A percentile compares a stretch with the other conserved stretches of the same genome.
phyloP scores from a whole-genome alignment of 257 asterid species.

The Ophiorrhiza pumila region DNA sequence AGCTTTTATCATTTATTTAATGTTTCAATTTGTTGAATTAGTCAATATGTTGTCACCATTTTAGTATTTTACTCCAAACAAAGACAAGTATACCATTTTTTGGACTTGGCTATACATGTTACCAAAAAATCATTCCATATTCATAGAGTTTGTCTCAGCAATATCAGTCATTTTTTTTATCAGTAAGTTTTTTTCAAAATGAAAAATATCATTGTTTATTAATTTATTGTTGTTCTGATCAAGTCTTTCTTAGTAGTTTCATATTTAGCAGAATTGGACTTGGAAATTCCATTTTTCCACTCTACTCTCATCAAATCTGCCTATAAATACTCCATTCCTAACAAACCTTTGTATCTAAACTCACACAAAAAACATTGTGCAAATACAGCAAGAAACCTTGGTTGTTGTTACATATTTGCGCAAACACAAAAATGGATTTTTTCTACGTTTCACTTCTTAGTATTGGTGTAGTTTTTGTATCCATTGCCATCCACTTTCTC shows the following conservation, averaged over 20 bases:
- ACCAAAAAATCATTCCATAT: too few relatives aligned
- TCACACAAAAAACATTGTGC: neutral
- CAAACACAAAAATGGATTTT: conserved; percentile 3
- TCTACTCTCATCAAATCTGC: neutral
- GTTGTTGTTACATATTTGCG: neutral
- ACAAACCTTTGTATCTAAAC: neutral
- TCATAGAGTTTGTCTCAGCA: too few relatives aligned
- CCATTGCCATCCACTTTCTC: conserved; percentile 51
- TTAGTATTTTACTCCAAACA: too few relatives aligned
- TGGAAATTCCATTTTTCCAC: neutral
- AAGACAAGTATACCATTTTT: too few relatives aligned
- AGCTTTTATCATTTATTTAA: too few relatives aligned
- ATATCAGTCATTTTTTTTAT: too few relatives aligned
- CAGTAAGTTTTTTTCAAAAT: too few relatives aligned
- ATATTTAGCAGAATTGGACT: conserved; percentile 1
- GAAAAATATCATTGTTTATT: too few relatives aligned
- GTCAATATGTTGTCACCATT: too few relatives aligned
- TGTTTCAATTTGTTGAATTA: too few relatives aligned
- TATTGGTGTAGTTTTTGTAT: too few relatives aligned
- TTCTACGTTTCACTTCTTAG: conserved; percentile 9
- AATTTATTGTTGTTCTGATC: neutral
- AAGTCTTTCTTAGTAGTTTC: neutral
- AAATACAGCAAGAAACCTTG: neutral
- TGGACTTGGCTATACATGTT: too few relatives aligned
- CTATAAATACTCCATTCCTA: neutral